Base-by-base conservation (phyloP, 768 basidiomycete species). In the Mycena epipterygia region DNA sequence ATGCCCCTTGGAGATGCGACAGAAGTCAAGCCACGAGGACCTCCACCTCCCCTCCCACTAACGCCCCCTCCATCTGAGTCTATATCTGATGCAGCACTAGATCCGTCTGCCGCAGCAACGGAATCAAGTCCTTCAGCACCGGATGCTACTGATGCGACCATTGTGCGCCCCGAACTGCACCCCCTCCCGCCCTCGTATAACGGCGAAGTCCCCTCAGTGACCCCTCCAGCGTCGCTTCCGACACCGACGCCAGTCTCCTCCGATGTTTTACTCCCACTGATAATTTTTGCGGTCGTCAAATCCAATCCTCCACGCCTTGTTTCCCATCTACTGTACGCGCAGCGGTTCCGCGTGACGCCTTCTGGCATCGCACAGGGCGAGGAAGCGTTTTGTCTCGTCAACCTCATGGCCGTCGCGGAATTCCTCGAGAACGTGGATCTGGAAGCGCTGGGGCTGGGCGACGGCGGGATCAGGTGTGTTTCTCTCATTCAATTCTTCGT, bases 371-470 rank as follows among this genome's bases (percentile, higher is more conserved):
- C 88, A 3, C 89, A 91, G 0, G 96, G 96, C 3, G 96, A 98
- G 76, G 94, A 95, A 75, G 91, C 90, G 55, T 99, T 96, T 76
- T 98, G 96, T 67, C 86, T 97, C 44, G 94, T 98, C 79, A 99
- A 98, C 80, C 84, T 98, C 42, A 90, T 97, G 86, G 97, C 97
- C 14, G 96, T 97, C 7, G 95, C 94, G 1, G 97, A 98, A 78
- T 99, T 98, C 79, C 84, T 98, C 59, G 96, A 97, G 82, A 95
- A 96, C 77, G 95, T 98, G 39, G 96, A 98, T 81, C 84, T 98
- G 64, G 91, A 88, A 74, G 85, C 83, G 25, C 74, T 89, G n/a
- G 88, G 87, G 6, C 80, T 95, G 8, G 89, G 87, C 8, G 90
- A 91, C 59, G 87, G 86, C 37, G 89, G 89, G 63, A 84, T 90